Conservation (phyloP, 768 basidiomycete species). For the Filobasidium wieringae region DNA sequence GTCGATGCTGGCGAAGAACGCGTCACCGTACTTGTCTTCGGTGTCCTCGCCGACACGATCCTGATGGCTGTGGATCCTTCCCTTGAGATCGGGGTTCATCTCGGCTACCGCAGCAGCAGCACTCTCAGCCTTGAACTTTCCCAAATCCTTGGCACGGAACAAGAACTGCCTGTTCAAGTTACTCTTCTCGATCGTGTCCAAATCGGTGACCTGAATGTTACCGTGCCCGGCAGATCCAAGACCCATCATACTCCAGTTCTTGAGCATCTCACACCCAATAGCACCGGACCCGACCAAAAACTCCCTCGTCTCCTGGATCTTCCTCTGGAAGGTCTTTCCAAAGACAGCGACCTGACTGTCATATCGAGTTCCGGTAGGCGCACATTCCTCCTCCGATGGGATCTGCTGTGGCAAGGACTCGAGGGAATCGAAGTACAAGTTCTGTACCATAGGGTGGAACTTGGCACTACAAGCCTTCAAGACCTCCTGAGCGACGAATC, state of each 20-base stretch:
- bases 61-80: conserved; percentile 77
- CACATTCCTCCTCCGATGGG: conserved; percentile 71
- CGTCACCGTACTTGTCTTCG: conserved; percentile 84
- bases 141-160: conserved; percentile 89
- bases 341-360: conserved; percentile 95
- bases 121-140: conserved; percentile 93
- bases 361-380: conserved; percentile 70
- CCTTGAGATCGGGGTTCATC: conserved; percentile 85
- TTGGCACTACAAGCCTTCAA: conserved; percentile 95
- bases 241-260: conserved; percentile 99
- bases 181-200: conserved; percentile 99
- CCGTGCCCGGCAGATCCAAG: conserved; percentile 65
- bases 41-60: conserved; percentile 86
- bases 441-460: conserved; percentile 91
- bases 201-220: conserved; percentile 80
- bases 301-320: conserved; percentile 75
- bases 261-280: conserved; percentile 99
- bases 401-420: conserved; percentile 71
- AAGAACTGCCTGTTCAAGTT: conserved; percentile 97
- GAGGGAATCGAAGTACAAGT: conserved; percentile 92
- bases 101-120: conserved; percentile 80
- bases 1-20: conserved; percentile 76
- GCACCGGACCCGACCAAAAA: conserved; percentile 99
- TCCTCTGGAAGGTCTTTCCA: conserved; percentile 81
- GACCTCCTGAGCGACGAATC: conserved; percentile 95